phyloP scores from a whole-genome alignment of 2,329 filamentous ascomycete genomes.

The Uncinocarpus reesii region DNA sequence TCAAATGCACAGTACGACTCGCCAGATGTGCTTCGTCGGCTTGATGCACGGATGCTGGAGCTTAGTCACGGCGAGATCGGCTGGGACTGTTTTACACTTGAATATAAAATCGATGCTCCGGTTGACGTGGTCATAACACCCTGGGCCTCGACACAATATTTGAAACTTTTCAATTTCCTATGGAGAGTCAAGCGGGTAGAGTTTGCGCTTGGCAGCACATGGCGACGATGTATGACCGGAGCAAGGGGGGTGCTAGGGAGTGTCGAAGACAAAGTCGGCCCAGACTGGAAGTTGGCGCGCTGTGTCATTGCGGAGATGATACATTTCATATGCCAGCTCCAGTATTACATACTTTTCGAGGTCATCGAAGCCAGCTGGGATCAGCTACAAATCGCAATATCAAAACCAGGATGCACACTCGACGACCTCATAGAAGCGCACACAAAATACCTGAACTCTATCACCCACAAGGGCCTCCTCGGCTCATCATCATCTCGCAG shows the following conservation, averaged over 20 bases:
- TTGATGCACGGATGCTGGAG: slow-evolving; percentile 97
- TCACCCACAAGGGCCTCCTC: slow-evolving; percentile 90
- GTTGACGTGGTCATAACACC: slow-evolving; percentile 96
- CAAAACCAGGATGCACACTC: slow-evolving; percentile 75
- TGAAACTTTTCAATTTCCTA: slow-evolving; percentile 98
- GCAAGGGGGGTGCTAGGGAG: slow-evolving; percentile 79
- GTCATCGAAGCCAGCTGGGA: slow-evolving; percentile 97
- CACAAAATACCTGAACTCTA: slow-evolving; percentile 78
- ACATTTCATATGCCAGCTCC: slow-evolving; percentile 90
- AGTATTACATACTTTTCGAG: slow-evolving; percentile 98
- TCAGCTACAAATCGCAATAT: slow-evolving; percentile 71
- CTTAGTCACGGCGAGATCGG: slow-evolving; percentile 93
- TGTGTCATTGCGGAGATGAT: slow-evolving; percentile 95
- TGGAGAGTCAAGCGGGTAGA: slow-evolving; percentile 98
- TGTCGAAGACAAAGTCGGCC: slow-evolving; percentile 58
- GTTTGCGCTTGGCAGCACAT: slow-evolving; percentile 80
- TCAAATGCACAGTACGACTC: slow-evolving; percentile 96
- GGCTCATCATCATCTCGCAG: slow-evolving; percentile 49
- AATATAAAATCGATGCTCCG: slow-evolving; percentile 95
- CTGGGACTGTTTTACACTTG: slow-evolving; percentile 97
- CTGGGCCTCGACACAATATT: slow-evolving; percentile 89
- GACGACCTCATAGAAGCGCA: slow-evolving; percentile 93
- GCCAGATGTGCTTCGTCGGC: slow-evolving; percentile 75
- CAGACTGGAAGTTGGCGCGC: slow-evolving; percentile 82
- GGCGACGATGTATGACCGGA: slow-evolving; percentile 93